Evolutionary conservation across 345 rosid genomes (phyloP).

Genomic region (Eucalyptus brandiana): DNA sequence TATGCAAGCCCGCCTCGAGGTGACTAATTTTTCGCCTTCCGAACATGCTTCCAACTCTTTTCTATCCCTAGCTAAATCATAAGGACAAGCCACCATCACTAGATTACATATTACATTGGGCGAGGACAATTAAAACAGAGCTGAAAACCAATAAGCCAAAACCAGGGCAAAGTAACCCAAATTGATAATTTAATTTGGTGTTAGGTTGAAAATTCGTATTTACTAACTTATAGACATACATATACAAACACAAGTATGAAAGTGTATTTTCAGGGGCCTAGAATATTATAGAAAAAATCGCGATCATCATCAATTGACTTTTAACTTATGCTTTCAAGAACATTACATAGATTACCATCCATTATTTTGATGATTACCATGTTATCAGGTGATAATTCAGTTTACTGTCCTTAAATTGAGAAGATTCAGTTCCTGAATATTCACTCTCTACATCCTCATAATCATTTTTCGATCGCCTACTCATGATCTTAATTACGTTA

Average conservation of each 20-base stretch:
- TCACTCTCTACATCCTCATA: neutral
- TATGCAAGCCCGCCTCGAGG: neutral
- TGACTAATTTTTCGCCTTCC: neutral
- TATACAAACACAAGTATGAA: accelerated
- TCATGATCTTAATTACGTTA: neutral
- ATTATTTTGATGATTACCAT: neutral
- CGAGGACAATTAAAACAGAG: neutral
- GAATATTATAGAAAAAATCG: neutral
- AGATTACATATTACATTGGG: neutral
- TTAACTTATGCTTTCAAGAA: neutral
- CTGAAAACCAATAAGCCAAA: neutral
- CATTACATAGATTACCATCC: neutral
- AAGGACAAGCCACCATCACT: neutral
- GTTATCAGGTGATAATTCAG: neutral
- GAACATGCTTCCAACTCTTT: neutral
- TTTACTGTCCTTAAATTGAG: neutral
- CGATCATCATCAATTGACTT: neutral
- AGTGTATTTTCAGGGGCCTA: neutral
- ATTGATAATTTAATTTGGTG: neutral
- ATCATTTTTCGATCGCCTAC: neutral
- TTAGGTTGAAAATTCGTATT: neutral
- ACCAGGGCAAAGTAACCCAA: neutral
- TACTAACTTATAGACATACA: neutral
- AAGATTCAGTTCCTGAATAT: neutral
- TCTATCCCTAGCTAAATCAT: neutral